phyloP scores from a whole-genome alignment of 2,329 filamentous ascomycete genomes.

The Eutypa lata region DNA sequence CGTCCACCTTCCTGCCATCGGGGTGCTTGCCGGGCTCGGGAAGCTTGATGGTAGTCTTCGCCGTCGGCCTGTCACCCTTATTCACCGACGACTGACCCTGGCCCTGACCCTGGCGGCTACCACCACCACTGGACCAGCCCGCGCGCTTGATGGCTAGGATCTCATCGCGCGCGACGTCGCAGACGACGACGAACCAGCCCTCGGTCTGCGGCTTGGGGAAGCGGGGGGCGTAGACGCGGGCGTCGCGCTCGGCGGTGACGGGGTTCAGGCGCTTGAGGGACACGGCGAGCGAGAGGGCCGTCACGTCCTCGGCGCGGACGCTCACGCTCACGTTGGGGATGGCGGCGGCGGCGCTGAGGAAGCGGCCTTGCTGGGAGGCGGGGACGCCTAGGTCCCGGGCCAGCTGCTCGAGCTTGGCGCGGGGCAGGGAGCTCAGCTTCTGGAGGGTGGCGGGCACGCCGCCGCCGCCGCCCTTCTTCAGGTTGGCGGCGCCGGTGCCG shows the following conservation, averaged over 20 bases:
- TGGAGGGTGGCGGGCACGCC: slow-evolving; percentile 37
- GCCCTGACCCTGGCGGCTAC: slow-evolving; percentile 17
- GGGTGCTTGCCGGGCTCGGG: slow-evolving; percentile 42
- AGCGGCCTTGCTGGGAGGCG: slow-evolving; percentile 38
- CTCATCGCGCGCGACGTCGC: slow-evolving; percentile 65
- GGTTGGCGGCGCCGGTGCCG: slow-evolving; percentile 49
- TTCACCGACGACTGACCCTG: slow-evolving; percentile 26
- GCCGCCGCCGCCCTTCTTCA: slow-evolving; percentile 23
- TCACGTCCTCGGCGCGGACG: slow-evolving; percentile 59
- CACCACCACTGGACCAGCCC: slow-evolving; percentile 56
- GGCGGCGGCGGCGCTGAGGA: slow-evolving; percentile 57
- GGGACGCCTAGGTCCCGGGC: slow-evolving; percentile 51
- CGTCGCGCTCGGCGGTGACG: slow-evolving; percentile 59
- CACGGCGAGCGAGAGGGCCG: slow-evolving; percentile 61
- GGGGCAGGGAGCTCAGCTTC: slow-evolving; percentile 28
- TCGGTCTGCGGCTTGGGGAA: slow-evolving; percentile 96
- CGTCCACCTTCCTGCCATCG: slow-evolving; percentile 62
- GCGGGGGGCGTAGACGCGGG: slow-evolving; percentile 77
- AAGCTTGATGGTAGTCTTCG: slow-evolving; percentile 58
- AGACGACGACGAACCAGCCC: slow-evolving; percentile 84
- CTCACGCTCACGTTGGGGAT: slow-evolving; percentile 68
- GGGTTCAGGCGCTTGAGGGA: slow-evolving; percentile 65
- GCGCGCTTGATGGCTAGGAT: slow-evolving; percentile 83
- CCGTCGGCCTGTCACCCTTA: slow-evolving; percentile 45
- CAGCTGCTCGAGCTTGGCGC: slow-evolving; percentile 33